Evolutionary conservation across 805 yeast species (phyloP).

Genomic region (Ogataea dorogensis): DNA sequence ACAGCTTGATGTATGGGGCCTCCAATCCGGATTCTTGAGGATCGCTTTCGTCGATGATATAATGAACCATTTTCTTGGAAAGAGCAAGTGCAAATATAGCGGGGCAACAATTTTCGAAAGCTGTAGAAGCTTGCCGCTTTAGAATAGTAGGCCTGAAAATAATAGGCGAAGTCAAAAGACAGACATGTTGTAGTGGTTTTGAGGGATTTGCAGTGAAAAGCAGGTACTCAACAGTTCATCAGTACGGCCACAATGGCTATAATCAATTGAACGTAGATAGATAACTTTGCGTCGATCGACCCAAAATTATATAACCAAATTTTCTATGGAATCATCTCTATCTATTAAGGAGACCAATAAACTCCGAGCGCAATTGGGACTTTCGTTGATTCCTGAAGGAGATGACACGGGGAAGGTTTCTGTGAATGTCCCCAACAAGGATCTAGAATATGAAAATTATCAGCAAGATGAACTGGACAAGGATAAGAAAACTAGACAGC

Average conservation of each 20-base stretch:
- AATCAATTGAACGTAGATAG: too few relatives aligned
- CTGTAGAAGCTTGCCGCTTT: too few relatives aligned
- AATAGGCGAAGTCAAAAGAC: too few relatives aligned
- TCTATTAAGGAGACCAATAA: constrained; percentile 26
- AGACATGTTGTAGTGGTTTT: too few relatives aligned
- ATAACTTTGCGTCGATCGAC: constrained; percentile 11
- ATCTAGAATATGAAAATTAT: constrained; percentile 35
- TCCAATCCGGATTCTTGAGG: constrained; percentile 32
- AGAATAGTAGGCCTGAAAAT: too few relatives aligned
- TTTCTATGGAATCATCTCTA: constrained; percentile 18
- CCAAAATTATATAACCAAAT: background rate
- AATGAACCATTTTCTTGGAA: constrained; percentile 29
- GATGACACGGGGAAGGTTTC: constrained; percentile 26
- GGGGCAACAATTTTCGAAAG: too few relatives aligned
- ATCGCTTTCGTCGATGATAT: constrained; percentile 34
- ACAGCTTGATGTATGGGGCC: constrained; percentile 45
- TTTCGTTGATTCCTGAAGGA: constrained; percentile 15
- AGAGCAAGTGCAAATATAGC: too few relatives aligned
- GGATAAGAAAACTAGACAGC: constrained; percentile 34
- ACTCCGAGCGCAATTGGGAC: constrained; percentile 21
- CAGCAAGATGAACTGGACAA: constrained; percentile 33
- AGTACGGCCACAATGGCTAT: too few relatives aligned
- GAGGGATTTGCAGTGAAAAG: too few relatives aligned
- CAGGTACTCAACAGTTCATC: too few relatives aligned
- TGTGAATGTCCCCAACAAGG: constrained; percentile 34